Evolutionary conservation across 129 eudicot species (phyloP).

Genomic region (Helianthus annuus): DNA sequence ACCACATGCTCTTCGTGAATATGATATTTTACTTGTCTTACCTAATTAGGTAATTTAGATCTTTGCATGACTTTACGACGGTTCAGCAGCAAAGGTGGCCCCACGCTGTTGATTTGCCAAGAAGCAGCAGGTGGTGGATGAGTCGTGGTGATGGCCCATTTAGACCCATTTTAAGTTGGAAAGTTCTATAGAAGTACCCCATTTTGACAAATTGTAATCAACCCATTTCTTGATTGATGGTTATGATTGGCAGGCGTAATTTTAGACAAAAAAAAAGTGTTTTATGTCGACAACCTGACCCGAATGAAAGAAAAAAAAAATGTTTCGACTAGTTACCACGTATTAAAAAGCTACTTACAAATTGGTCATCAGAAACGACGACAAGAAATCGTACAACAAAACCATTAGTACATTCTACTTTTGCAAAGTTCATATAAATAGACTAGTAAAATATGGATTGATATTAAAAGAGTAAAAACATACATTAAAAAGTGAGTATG

Average conservation of each 20-base stretch:
- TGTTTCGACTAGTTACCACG: neutral
- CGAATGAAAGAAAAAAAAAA: neutral
- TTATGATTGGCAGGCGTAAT: neutral
- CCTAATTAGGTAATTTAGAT: too few species aligned
- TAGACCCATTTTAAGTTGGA: neutral
- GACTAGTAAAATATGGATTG: neutral
- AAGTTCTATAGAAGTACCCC: neutral
- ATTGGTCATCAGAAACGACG: neutral
- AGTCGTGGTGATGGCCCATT: neutral
- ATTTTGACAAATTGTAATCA: neutral
- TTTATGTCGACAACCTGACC: neutral
- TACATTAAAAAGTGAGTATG: neutral
- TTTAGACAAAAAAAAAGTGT: neutral
- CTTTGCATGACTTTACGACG: too few species aligned
- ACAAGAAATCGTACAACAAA: constrained; percentile 1
- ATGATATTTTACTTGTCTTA: too few species aligned
- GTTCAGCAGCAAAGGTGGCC: too few species aligned
- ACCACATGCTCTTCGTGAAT: too few species aligned
- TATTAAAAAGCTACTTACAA: neutral
- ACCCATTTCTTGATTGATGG: neutral
- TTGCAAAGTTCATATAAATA: constrained; percentile 8
- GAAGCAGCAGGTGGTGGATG: neutral
- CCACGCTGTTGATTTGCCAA: neutral
- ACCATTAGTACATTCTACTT: neutral
- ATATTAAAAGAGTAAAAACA: constrained; percentile 1